phyloP scores from a whole-genome alignment of 768 basidiomycete species.

The Paxillus ammoniavirescens region DNA sequence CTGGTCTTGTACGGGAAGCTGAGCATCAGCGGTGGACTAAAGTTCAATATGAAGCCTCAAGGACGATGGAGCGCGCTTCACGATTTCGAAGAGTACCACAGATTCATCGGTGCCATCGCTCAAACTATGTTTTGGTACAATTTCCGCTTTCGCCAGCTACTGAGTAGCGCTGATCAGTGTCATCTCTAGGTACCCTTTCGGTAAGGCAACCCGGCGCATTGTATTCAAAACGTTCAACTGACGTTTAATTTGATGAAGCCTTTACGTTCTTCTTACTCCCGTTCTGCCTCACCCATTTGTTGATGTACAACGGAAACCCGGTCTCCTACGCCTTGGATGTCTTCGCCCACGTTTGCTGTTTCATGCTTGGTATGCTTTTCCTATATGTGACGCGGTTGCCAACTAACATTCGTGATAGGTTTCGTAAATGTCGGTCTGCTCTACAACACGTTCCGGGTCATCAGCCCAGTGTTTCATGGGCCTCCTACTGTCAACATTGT shows the following conservation, averaged over 20 bases:
- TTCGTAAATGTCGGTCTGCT: slow-evolving; percentile 64
- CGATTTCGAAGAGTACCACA: slow-evolving; percentile 49
- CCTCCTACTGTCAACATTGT: slow-evolving; percentile 1
- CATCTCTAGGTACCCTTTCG: slow-evolving; percentile 53
- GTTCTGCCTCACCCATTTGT: slow-evolving; percentile 49
- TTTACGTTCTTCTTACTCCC: slow-evolving; percentile 62
- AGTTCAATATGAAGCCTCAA: slow-evolving; percentile 46
- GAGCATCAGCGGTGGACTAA: slow-evolving; percentile 48
- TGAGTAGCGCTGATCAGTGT: slow-evolving; percentile 3
- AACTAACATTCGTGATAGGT: slow-evolving; percentile 38
- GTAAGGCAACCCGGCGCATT: slow-evolving; percentile 35
- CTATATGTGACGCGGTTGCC: background rate
- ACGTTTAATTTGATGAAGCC: slow-evolving; percentile 35
- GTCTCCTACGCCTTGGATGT: slow-evolving; percentile 49
- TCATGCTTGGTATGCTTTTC: slow-evolving; percentile 48
- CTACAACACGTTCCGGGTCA: slow-evolving; percentile 64
- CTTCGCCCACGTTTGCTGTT: slow-evolving; percentile 51
- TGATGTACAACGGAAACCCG: slow-evolving; percentile 44
- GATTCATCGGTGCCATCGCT: slow-evolving; percentile 60
- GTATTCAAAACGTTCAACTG: background rate
- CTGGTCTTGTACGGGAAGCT: slow-evolving; percentile 60
- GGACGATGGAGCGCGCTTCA: slow-evolving; percentile 41
- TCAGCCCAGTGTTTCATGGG: slow-evolving; percentile 50
- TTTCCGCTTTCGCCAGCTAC: background rate
- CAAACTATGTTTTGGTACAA: slow-evolving; percentile 70